Evolutionary conservation across 2,329 filamentous ascomycete genomes (phyloP).

Genomic region (Sclerotinia subarctica): DNA sequence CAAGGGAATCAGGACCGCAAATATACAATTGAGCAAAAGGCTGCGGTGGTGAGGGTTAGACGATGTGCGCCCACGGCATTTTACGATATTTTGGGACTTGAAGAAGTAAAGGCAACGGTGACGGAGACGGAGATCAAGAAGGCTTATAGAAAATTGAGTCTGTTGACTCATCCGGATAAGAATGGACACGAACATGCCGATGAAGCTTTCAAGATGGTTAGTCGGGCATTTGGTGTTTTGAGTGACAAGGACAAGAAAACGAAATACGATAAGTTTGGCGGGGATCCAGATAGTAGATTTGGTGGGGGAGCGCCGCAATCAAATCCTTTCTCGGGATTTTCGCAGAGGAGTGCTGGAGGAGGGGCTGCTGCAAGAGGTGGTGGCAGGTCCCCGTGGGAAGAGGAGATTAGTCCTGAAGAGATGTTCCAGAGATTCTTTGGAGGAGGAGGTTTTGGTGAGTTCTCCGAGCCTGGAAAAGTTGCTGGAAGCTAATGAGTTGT

Average conservation of each 20-base stretch:
- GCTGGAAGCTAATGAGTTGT: conserved; percentile 22
- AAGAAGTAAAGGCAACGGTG: conserved; percentile 59
- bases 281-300: conserved; percentile 88
- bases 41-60: conserved; percentile 84
- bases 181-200: conserved; percentile 94
- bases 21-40: conserved; percentile 87
- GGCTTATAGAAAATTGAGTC: conserved; percentile 89
- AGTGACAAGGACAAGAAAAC: conserved; percentile 91
- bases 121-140: conserved; percentile 91
- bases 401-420: conserved; percentile 93
- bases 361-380: conserved; percentile 42
- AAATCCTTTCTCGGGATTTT: conserved; percentile 61
- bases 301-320: conserved; percentile 53
- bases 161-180: conserved; percentile 97
- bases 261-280: conserved; percentile 84
- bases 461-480: neutral
- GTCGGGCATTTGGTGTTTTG: conserved; percentile 86
- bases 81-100: conserved; percentile 87
- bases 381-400: conserved; percentile 68
- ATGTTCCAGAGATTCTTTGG: conserved; percentile 97
- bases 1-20: conserved; percentile 61
- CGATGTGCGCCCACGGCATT: conserved; percentile 82
- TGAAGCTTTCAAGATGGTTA: conserved; percentile 98
- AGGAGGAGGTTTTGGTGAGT: conserved; percentile 56
- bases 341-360: conserved; percentile 41